Conservation (phyloP, 2,329 filamentous ascomycete species). For the Stylonectria norvegica region DNA sequence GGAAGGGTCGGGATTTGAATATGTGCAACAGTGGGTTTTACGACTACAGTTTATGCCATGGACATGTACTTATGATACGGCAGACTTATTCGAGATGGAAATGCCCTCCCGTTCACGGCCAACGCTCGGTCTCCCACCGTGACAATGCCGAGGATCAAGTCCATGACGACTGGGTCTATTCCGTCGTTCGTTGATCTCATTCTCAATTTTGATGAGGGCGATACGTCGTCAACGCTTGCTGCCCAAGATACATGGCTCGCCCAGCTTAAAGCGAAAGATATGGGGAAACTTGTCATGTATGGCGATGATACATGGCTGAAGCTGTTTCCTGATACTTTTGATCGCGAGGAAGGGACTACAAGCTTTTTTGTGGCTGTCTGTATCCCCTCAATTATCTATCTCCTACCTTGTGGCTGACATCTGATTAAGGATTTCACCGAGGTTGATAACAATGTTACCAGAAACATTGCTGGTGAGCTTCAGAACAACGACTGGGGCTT, state of each 20-base stretch:
- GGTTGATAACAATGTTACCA: conserved; percentile 95
- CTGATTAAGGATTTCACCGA: conserved; percentile 81
- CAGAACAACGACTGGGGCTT: conserved; percentile 79
- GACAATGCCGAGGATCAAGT: conserved; percentile 96
- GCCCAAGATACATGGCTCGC: conserved; percentile 94
- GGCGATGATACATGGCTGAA: conserved; percentile 99
- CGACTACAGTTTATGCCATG: too few relatives aligned
- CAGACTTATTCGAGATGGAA: conserved; percentile 79
- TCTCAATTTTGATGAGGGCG: conserved; percentile 91
- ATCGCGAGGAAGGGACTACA: conserved; percentile 83
- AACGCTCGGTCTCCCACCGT: conserved; percentile 96
- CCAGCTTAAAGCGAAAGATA: conserved; percentile 73
- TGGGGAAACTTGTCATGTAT: conserved; percentile 84
- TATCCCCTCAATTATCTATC: conserved; percentile 19
- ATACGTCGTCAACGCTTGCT: conserved; percentile 82
- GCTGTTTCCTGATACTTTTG: conserved; percentile 86
- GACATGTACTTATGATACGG: conserved; percentile 11
- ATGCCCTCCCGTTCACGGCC: conserved; percentile 88
- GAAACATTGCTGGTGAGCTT: conserved; percentile 78
- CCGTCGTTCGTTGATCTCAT: conserved; percentile 97
- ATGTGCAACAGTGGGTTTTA: conserved; percentile 74
- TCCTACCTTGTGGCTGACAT: conserved; percentile 3
- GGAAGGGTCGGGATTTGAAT: conserved; percentile 74
- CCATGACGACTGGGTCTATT: conserved; percentile 96
- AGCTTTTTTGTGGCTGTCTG: conserved; percentile 97